Percentiles rank a stretch among this genome's conserved stretches.
Evolutionary conservation across 208 protist species (phyloP).

Genomic region (Wallacemonas collosoma): DNA sequence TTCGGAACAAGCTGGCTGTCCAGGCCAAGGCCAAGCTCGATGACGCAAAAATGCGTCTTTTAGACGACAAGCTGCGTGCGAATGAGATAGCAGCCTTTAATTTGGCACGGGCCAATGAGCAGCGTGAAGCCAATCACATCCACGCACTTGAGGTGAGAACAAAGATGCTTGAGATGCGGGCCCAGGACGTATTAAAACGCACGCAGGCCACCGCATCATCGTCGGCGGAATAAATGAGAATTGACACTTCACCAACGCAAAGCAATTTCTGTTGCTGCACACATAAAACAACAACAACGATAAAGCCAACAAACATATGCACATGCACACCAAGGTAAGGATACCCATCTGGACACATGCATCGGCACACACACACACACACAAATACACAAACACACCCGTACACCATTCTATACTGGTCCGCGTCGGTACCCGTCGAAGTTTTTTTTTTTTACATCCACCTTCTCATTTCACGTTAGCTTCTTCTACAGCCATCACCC

Average conservation of each 20-base stretch:
- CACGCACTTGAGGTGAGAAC: slow-evolving; percentile 63
- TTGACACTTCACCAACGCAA: no score
- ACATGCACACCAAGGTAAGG: no score
- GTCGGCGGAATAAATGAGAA: not conserved
- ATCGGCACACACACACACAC: slow-evolving; percentile 5
- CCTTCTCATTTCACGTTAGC: not conserved
- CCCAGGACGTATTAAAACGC: slow-evolving; percentile 31
- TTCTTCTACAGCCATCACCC: not conserved
- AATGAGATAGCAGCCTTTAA: slow-evolving; percentile 58
- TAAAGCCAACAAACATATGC: no score
- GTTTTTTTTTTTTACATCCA: not conserved
- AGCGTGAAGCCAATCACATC: slow-evolving; percentile 48
- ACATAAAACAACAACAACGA: no score
- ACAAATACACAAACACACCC: not conserved
- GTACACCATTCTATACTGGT: not conserved
- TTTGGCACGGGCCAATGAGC: slow-evolving; percentile 24
- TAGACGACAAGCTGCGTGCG: slow-evolving; percentile 59
- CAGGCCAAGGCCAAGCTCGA: slow-evolving; percentile 78
- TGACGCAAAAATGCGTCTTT: slow-evolving; percentile 74
- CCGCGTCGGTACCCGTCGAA: no score
- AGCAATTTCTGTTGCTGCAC: no score
- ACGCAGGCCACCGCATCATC: not conserved
- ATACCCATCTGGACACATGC: no score
- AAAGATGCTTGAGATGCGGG: slow-evolving; percentile 60
- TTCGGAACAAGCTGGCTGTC: slow-evolving; percentile 79